Conservation (phyloP, 2,329 filamentous ascomycete species). For the Cercospora zeae-maydis region DNA sequence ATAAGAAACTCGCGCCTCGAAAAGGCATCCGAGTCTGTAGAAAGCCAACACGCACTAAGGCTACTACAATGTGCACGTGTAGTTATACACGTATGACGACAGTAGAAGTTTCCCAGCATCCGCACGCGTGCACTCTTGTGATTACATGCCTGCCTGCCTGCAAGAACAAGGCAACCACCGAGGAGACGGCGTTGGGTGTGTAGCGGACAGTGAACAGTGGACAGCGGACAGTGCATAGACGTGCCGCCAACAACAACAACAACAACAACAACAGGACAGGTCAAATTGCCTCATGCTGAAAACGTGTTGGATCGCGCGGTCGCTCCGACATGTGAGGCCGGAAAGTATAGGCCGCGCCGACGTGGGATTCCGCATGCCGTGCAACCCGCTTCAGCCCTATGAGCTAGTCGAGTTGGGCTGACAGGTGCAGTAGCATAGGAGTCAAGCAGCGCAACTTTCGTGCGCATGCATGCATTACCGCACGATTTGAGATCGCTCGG, state of each 20-base stretch:
- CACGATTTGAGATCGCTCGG: too few relatives aligned
- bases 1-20: background rate
- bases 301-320: background rate
- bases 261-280: background rate
- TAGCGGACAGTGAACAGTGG: too few relatives aligned
- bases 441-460: background rate
- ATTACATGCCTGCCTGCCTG: background rate
- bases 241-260: background rate
- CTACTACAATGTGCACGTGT: background rate
- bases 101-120: too few relatives aligned
- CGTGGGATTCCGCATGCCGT: background rate
- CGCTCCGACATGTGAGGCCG: conserved; percentile 6
- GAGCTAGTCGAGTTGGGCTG: background rate
- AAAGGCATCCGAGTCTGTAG: too few relatives aligned
- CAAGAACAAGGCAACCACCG: background rate
- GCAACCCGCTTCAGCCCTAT: conserved; percentile 4
- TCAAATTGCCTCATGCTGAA: background rate
- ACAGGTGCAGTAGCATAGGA: background rate
- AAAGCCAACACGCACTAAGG: too few relatives aligned
- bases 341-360: conserved; percentile 2
- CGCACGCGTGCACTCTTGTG: too few relatives aligned
- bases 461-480: too few relatives aligned
- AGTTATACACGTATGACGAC: too few relatives aligned
- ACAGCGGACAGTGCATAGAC: background rate
- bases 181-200: too few relatives aligned